Evolutionary conservation across 768 basidiomycete species (phyloP), one percentile per base, ranked within the genome.

Genomic region (Mrakia frigida): DNA sequence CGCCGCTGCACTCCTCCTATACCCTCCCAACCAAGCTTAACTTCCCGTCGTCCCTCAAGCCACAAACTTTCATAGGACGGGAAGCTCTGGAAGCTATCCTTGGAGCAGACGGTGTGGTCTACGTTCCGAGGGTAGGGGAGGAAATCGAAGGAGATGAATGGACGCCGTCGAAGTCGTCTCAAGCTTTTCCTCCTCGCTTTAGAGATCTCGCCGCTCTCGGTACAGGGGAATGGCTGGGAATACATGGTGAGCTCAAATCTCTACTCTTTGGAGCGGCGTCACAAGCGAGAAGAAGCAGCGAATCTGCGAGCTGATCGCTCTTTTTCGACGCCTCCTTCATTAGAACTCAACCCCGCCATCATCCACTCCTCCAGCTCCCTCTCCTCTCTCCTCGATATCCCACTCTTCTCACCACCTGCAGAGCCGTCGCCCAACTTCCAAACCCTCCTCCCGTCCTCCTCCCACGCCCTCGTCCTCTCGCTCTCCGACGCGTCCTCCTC

Each of bases 71-170:
- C 63, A 35, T 74, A 18, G 73, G 73, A 31, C 18, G 43, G 16
- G 73, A 74, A 14, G 35, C 41, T 2, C 39, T 74, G 10, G 73
- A 74, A n/a, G 41, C 41, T 1, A 50, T 67, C 63, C 23, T 74
- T 6, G 63, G 61, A 3, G 35, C 52, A 31, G 63, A 74, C 46
- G 73, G 73, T 5, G 23, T 50, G 11, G n/a, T 74, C 2, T 74
- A 74, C 37, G 53, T 60, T 1, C 73, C 73, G 2, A 39, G 37
- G 7, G 52, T 16, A 21, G 11, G 11, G 10, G 71, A 35, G 50
- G 46, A 31, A 13, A 39, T 0, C 10, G 71, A 25, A 56, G 56
- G 37, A 59, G 50, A 59, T 7, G 39, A 72, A 18, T 39, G 59
- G 50, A 31, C 6, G 14, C 52, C 33, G 5, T 35, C 33, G n/a